Evolutionary conservation across 257 asterid species (phyloP), one percentile per base, ranked within the genome.

Genomic region (Nemophila menziesii): DNA sequence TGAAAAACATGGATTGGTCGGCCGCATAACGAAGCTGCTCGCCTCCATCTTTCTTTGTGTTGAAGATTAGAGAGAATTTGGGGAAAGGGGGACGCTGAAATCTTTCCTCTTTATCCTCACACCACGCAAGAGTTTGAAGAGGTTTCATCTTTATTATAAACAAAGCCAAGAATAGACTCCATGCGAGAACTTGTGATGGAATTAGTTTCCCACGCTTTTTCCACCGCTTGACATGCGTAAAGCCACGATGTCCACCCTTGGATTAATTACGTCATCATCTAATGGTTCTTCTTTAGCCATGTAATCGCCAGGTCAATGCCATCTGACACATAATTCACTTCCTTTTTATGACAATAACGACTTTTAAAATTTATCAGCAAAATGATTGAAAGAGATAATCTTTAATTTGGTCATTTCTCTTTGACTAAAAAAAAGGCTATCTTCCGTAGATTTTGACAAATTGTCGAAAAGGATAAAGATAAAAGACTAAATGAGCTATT

Each of bases 191-290:
- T 27, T 58, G 73, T 18, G 70, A 39, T 14, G 5, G 26, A 13
- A 41, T 39, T 55, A 22, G 33, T 65, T 50, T 60, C 21, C 43
- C 93, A 81, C 76, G 82, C 43, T 60, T 61, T 52, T 56, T 5
- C 40, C 29, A 4, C 1, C 3, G 26, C 50, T 34, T 20, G 43
- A 54, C 86, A 61, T 58, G 63, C 67, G 69, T 5, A 5, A 33
- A 17, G 0, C 14, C 9, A 4, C 6, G 10, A 42, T 17, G 18
- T 5, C 0, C 0, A 19, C 60, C 15, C 61, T 65, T 11, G 11
- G 67, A 46, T 65, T 27, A 11, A 15, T 4, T n/a, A 6, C 16
- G 1, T 2, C 2, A 2, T 16, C 10, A 15, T 39, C 38, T 0
- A 7, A 20, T 15, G 53, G 39, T 4, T 46, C n/a, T 0, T 10